Base-by-base conservation (phyloP, 169 alveolate species). In the Plasmodium vivax region DNA sequence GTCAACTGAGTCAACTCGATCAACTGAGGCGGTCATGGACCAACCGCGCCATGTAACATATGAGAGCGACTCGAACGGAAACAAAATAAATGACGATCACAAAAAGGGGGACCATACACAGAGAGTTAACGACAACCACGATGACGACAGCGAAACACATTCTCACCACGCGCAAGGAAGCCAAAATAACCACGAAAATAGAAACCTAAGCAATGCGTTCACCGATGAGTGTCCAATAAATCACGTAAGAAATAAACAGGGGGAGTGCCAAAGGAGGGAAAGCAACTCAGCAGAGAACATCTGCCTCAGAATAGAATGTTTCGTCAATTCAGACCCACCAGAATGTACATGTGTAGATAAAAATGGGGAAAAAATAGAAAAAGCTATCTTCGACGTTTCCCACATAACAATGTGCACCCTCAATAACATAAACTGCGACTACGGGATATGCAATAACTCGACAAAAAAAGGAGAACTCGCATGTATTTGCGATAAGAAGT, bases 281-380 rank as follows among this genome's bases (percentile, higher is more conserved):
- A 72, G 36, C 36, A 23, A 30, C 38, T 68, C 74, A 73, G 56
- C 12, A 34, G 84, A 87, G 45, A 12, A 75, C 9, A 19, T 87
- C 56, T 87, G 93, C 51, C 77, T 87, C 23, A 87, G 93, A 77
- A 14, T 87, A 38, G 93, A 87, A 54, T 87, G 93, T 71, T 87
- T 79, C 45, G 82, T 51, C 68, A 34, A 75, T 27, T 27, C 82
- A 16, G 30, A 87, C n/a, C 62, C 79, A 54, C 36, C 85, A 30
- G 73, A 77, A 87, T 87, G 93, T 23, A 6, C 36, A 32, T 87
- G 93, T 77, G 32, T 75, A 75, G 82, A 87, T 87, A 32, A 51
- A 51, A 77, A 87, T 14, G 87, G 93, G 45, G 56, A 87, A 54
- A 75, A 87, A 51, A 87, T 87, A 30, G 58, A 27, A 19, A 34